Conservation (phyloP, 306 rosid species). For the Vigna nakashimae region DNA sequence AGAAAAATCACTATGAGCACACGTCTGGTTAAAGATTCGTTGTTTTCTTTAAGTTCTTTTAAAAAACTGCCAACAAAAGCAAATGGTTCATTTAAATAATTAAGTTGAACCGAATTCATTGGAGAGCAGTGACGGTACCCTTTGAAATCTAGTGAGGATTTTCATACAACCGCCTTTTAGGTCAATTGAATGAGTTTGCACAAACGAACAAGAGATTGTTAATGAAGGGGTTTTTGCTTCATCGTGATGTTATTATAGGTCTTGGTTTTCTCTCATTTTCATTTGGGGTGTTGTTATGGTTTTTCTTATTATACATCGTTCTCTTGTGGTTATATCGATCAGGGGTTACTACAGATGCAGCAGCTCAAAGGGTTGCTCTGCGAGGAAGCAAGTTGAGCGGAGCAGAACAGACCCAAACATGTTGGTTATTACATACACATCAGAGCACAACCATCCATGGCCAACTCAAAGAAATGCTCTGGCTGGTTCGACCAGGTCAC, state of each 20-base stretch:
- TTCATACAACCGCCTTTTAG: neutral
- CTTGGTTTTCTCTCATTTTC: neutral
- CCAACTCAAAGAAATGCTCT: slow-evolving; percentile 95
- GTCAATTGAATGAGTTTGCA: neutral
- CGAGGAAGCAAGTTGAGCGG: slow-evolving; percentile 93
- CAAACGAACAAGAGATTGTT: neutral
- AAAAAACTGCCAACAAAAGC: neutral
- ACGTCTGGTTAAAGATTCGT: slow-evolving; percentile 1
- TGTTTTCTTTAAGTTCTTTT: neutral
- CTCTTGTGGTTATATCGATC: neutral
- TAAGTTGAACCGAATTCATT: neutral
- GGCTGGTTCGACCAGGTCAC: slow-evolving; percentile 84
- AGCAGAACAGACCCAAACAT: slow-evolving; percentile 92
- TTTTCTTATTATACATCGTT: slow-evolving; percentile 3
- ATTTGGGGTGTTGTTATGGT: neutral
- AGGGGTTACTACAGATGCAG: slow-evolving; percentile 98
- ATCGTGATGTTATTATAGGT: neutral
- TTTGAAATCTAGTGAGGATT: neutral
- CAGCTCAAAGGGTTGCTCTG: slow-evolving; percentile 93
- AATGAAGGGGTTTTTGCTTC: neutral
- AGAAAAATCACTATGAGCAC: slow-evolving; percentile 5
- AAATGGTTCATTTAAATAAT: neutral
- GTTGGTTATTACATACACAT: slow-evolving; percentile 93
- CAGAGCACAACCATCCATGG: slow-evolving; percentile 99
- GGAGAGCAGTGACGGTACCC: neutral